A percentile compares a stretch with the other conserved stretches of the same genome.
These are phyloP conservation scores for Rhodotorula sp. DNA, from an alignment of 1,284 basidiomycete genomes.

Conservation along the genomic window DNA sequence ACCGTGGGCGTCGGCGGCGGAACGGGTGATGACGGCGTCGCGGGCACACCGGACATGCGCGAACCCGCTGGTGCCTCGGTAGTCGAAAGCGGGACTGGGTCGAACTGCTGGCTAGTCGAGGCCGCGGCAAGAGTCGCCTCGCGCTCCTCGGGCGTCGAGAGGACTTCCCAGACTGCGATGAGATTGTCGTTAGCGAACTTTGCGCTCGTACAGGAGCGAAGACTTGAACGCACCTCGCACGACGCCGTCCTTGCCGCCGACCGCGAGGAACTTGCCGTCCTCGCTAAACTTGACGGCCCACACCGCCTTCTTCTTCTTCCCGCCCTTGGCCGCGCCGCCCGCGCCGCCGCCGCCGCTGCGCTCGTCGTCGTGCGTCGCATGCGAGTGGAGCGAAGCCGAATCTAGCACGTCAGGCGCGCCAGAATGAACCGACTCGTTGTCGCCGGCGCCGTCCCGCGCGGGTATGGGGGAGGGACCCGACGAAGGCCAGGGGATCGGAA, in stretches of 20 bases:
- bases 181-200: background rate
- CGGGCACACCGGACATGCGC: background rate
- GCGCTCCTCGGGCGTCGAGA: conserved; percentile 28
- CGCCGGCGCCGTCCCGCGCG: background rate
- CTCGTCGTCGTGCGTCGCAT: background rate
- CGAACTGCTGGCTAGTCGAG: background rate
- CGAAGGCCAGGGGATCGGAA: conserved; percentile 29
- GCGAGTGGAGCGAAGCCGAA: conserved; percentile 7
- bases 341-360: background rate
- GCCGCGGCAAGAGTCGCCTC: conserved; percentile 7
- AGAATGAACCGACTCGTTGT: conserved; percentile 6
- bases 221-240: conserved; percentile 43
- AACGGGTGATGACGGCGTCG: background rate
- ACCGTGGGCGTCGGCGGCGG: background rate
- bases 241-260: conserved; percentile 50
- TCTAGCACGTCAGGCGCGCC: background rate
- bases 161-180: conserved; percentile 43
- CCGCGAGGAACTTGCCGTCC: conserved; percentile 50
- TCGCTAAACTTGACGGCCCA: conserved; percentile 50
- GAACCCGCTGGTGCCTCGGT: background rate
- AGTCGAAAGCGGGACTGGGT: background rate
- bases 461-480: background rate
- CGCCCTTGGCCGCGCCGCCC: background rate
- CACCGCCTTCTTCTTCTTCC: conserved; percentile 45
- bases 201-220: background rate